Evolutionary conservation across 202 grass and related monocot genomes (phyloP).

Genomic region (Eragrostis tef): DNA sequence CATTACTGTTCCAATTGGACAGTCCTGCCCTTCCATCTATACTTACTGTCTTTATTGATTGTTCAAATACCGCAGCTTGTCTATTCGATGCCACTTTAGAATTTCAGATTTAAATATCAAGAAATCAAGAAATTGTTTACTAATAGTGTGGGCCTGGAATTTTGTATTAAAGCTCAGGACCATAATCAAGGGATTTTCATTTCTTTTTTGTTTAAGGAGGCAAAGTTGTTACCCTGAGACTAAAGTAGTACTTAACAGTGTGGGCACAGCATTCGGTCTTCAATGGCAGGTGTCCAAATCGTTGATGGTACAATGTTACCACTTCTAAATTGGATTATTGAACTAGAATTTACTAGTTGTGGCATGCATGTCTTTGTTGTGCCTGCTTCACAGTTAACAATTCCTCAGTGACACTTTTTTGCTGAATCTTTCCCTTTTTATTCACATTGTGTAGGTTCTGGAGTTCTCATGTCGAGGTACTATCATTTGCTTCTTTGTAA

Average conservation of each 20-base stretch:
- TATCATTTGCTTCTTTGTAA: not conserved
- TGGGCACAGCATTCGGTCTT: no score
- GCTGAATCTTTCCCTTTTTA: not conserved
- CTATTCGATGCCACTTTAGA: not conserved
- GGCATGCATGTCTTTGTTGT: not conserved
- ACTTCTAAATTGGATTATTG: not conserved
- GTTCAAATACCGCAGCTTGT: no score
- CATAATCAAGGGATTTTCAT: no score
- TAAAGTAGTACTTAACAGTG: not conserved
- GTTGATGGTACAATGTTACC: no score
- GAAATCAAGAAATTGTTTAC: no score
- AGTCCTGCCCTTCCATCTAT: no score
- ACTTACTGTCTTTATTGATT: no score
- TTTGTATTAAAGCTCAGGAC: not conserved
- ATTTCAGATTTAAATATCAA: not conserved
- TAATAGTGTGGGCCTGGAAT: no score
- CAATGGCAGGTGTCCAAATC: no score
- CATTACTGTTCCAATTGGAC: no score
- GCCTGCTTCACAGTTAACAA: not conserved
- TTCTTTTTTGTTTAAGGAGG: not conserved
- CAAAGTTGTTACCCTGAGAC: not conserved
- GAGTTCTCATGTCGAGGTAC: constrained; percentile 28
- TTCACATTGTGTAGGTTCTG: constrained; percentile 31
- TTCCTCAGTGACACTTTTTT: not conserved
- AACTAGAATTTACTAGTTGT: not conserved